Percentiles rank a stretch among this genome's conserved stretches.
Conservation (phyloP, 768 basidiomycete species). For the Leccinum incarnatum region DNA sequence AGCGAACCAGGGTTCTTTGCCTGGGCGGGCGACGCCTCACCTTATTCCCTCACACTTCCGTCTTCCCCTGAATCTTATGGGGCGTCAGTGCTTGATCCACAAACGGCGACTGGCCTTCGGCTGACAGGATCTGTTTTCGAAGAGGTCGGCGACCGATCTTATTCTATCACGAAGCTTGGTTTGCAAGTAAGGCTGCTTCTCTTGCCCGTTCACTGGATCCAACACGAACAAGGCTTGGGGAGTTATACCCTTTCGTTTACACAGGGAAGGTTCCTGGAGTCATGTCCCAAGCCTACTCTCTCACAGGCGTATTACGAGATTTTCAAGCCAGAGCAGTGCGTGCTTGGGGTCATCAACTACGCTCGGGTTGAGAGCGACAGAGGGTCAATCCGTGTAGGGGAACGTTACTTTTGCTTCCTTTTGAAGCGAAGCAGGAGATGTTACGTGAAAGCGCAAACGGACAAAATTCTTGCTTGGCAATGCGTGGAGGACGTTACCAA, state of each 20-base stretch:
- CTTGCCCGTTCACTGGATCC: conserved; percentile 10
- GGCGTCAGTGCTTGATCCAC: background rate
- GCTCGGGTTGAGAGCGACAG: conserved; percentile 4
- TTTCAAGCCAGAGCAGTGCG: conserved; percentile 15
- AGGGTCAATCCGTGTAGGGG: conserved; percentile 10
- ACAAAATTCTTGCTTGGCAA: too few relatives aligned
- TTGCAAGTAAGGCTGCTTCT: conserved; percentile 11
- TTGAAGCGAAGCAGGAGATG: conserved; percentile 1
- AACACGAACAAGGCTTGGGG: background rate
- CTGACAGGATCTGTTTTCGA: conserved; percentile 15
- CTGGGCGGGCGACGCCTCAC: conserved; percentile 14
- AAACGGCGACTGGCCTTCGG: conserved; percentile 1
- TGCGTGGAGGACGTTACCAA: too few relatives aligned
- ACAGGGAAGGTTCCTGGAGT: conserved; percentile 10
- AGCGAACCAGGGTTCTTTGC: conserved; percentile 15
- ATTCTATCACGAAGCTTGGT: conserved; percentile 16
- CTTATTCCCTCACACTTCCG: conserved; percentile 7
- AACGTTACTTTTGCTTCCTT: conserved; percentile 12
- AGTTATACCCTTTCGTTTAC: conserved; percentile 15
- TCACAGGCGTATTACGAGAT: conserved; percentile 16
- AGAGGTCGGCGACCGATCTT: conserved; percentile 15
- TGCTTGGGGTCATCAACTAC: conserved; percentile 17
- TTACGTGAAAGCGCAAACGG: too few relatives aligned
- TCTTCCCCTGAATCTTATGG: conserved; percentile 13
- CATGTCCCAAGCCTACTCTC: conserved; percentile 5